A percentile compares a stretch with the other conserved stretches of the same genome.
Evolutionary conservation across 345 rosid genomes (phyloP).

Genomic region (Boechera stricta): DNA sequence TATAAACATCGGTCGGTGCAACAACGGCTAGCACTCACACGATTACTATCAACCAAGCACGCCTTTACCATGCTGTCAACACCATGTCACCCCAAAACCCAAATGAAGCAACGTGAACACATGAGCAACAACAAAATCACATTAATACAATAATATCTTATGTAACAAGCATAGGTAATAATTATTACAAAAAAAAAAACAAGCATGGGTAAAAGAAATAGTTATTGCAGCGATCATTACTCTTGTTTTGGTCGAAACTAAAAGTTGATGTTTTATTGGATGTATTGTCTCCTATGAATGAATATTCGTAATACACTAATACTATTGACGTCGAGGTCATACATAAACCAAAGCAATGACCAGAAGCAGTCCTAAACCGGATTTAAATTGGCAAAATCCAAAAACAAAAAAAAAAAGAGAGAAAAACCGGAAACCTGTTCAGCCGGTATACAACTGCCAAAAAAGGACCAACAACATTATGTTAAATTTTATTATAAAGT

Average conservation of each 20-base stretch:
- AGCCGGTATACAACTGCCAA: constrained; percentile 34
- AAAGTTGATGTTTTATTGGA: not conserved
- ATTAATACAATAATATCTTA: no score
- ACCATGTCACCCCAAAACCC: no score
- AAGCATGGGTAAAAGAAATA: no score
- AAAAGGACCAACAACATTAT: constrained; percentile 46
- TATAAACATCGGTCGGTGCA: no score
- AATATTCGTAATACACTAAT: no score
- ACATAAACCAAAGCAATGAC: constrained; percentile 36
- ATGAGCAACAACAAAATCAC: no score
- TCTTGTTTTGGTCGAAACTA: not conserved
- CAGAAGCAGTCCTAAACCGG: constrained; percentile 20
- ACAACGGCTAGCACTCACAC: no score
- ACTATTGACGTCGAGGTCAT: no score
- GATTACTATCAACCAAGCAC: no score
- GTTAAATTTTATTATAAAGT: constrained; percentile 1
- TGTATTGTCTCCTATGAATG: not conserved
- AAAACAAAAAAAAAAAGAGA: not conserved
- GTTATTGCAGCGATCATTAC: not conserved
- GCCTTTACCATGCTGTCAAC: no score
- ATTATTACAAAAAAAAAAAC: no score
- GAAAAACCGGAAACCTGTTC: constrained; percentile 18
- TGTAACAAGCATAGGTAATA: not conserved
- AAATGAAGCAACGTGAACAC: no score
- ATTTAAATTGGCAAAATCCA: not conserved